phyloP scores from a whole-genome alignment of 2,329 filamentous ascomycete species.

The Paracorniculantispora psalliotae region DNA sequence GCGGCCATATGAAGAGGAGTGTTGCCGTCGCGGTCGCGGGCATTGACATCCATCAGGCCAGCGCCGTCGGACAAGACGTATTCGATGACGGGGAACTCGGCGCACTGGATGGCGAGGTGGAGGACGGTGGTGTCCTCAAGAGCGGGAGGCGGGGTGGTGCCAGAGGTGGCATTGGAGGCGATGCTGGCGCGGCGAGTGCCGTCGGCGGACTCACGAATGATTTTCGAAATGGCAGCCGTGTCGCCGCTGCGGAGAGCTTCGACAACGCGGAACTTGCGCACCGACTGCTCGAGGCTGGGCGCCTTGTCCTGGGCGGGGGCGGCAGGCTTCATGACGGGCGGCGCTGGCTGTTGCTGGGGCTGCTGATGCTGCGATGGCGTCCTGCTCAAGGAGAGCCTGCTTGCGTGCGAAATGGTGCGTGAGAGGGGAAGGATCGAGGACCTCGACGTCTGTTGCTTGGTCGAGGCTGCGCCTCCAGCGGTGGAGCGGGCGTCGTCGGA shows the following conservation, averaged over 20 bases:
- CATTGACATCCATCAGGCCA: constrained; percentile 73
- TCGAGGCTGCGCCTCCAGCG: constrained; percentile 29
- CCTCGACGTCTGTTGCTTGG: constrained; percentile 26
- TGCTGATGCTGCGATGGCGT: constrained; percentile 28
- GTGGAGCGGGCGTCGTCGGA: constrained; percentile 45
- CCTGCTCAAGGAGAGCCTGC: constrained; percentile 44
- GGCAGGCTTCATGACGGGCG: constrained; percentile 15
- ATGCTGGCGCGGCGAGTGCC: constrained; percentile 50
- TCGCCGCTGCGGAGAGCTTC: constrained; percentile 89
- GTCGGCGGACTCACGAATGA: constrained; percentile 64
- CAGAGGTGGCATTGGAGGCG: constrained; percentile 44
- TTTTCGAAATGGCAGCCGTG: constrained; percentile 81
- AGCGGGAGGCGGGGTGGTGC: constrained; percentile 36
- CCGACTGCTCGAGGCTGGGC: constrained; percentile 78
- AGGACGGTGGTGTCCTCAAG: constrained; percentile 84
- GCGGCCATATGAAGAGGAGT: constrained; percentile 88
- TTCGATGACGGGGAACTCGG: constrained; percentile 86
- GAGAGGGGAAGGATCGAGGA: constrained; percentile 30
- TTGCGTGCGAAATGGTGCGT: constrained; percentile 35
- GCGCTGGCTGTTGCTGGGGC: constrained; percentile 27
- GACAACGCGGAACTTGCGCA: constrained; percentile 89
- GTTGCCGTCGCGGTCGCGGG: constrained; percentile 88
- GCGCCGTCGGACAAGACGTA: constrained; percentile 79
- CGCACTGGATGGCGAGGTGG: constrained; percentile 92
- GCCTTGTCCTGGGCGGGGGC: constrained; percentile 35